A percentile compares a stretch with the other conserved stretches of the same genome.
phyloP scores from a whole-genome alignment of 106 monocot species.

The Dendrobium huoshanense region DNA sequence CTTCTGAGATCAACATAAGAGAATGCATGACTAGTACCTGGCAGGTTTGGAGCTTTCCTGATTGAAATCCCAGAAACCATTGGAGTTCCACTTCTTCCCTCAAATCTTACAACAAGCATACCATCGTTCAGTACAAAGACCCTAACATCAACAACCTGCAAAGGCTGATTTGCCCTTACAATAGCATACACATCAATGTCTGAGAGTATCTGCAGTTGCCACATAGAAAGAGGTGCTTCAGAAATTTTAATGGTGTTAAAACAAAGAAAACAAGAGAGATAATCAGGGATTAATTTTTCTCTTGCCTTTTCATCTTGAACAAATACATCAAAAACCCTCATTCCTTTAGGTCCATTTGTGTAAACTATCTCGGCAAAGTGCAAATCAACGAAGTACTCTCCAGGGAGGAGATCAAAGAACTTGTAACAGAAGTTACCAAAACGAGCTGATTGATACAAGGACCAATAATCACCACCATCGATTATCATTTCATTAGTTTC shows the following conservation, averaged over 20 bases:
- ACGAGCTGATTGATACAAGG: slow-evolving; percentile 66
- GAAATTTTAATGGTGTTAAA: neutral
- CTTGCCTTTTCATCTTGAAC: slow-evolving; percentile 67
- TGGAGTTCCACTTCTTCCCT: slow-evolving; percentile 46
- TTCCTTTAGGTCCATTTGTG: slow-evolving; percentile 73
- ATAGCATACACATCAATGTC: slow-evolving; percentile 68
- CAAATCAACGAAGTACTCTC: slow-evolving; percentile 65
- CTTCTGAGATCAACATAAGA: neutral
- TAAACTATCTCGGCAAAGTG: slow-evolving; percentile 85
- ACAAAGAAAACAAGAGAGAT: neutral
- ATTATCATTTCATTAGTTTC: slow-evolving; percentile 36
- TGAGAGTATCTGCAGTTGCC: slow-evolving; percentile 46
- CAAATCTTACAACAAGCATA: slow-evolving; percentile 39
- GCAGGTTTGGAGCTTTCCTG: slow-evolving; percentile 37
- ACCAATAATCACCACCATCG: slow-evolving; percentile 43
- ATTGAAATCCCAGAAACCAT: slow-evolving; percentile 64
- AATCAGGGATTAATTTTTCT: neutral
- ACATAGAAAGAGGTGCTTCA: slow-evolving; percentile 2
- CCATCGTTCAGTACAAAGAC: slow-evolving; percentile 37
- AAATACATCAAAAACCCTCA: slow-evolving; percentile 70
- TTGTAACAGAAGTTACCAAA: slow-evolving; percentile 70
- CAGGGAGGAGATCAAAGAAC: slow-evolving; percentile 44
- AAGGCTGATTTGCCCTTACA: slow-evolving; percentile 69
- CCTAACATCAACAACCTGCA: slow-evolving; percentile 58
- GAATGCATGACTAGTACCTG: slow-evolving; percentile 20